phyloP scores from a whole-genome alignment of 495 filamentous ascomycete genomes.

The Penicillium pancosmium region DNA sequence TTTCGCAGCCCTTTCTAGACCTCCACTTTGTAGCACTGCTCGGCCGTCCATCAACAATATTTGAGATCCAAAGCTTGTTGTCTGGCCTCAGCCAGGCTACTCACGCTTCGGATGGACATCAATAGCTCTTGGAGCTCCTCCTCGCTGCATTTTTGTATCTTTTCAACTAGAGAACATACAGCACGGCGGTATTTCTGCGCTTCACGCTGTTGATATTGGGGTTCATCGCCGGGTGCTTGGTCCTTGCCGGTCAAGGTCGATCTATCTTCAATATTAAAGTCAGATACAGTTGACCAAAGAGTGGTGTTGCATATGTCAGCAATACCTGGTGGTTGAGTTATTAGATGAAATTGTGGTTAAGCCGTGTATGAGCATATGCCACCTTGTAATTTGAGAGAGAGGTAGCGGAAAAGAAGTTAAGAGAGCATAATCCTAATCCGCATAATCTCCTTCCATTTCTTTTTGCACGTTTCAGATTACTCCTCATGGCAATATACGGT shows the following conservation, averaged over 20 bases:
- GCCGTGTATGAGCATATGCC: not conserved
- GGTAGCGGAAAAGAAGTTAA: not conserved
- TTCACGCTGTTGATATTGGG: constrained; percentile 3
- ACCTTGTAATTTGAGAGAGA: not conserved
- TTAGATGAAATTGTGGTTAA: not conserved
- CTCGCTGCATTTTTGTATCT: constrained; percentile 2
- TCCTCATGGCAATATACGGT: too few relatives aligned
- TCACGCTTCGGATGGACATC: not conserved
- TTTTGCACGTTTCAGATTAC: too few relatives aligned
- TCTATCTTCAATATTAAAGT: not conserved
- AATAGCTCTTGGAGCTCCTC: constrained; percentile 3
- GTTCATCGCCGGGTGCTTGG: not conserved
- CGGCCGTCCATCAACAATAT: constrained; percentile 4
- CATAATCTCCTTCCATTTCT: too few relatives aligned
- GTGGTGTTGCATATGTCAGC: not conserved
- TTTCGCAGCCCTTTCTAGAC: not conserved
- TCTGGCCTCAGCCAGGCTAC: constrained; percentile 2
- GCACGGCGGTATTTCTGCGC: constrained; percentile 6
- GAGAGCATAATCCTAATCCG: too few relatives aligned
- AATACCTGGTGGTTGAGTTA: not conserved
- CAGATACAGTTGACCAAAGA: not conserved
- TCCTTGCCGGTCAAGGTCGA: not conserved
- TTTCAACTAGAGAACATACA: constrained; percentile 1
- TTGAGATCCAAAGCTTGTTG: constrained; percentile 2
- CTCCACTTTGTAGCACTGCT: not conserved